Conservation (phyloP, 2,329 filamentous ascomycete species). For the Trichoderma arundinaceum region DNA sequence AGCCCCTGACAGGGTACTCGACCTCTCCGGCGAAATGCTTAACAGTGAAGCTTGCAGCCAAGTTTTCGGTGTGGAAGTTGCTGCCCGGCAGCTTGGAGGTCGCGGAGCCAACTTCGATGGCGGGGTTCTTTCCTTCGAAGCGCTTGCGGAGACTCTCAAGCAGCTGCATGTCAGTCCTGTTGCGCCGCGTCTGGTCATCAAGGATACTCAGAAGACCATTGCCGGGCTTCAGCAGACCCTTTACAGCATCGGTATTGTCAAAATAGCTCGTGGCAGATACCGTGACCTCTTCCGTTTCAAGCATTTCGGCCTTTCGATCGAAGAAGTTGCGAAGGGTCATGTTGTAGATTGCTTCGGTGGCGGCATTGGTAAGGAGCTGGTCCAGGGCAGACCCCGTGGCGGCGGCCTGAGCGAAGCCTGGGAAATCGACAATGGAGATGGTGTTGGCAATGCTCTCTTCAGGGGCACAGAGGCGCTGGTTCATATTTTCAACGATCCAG, state of each 20-base stretch:
- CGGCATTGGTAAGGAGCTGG: slow-evolving; percentile 92
- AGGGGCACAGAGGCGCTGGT: slow-evolving; percentile 83
- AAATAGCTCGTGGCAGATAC: slow-evolving; percentile 95
- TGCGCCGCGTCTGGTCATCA: slow-evolving; percentile 91
- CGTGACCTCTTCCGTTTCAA: slow-evolving; percentile 91
- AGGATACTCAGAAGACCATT: slow-evolving; percentile 94
- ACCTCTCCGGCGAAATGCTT: slow-evolving; percentile 97
- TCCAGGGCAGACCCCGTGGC: slow-evolving; percentile 86
- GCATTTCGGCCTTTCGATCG: slow-evolving; percentile 87
- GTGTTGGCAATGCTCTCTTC: slow-evolving; percentile 94
- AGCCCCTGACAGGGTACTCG: slow-evolving; percentile 84
- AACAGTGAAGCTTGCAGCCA: slow-evolving; percentile 81
- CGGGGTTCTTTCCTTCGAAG: slow-evolving; percentile 92
- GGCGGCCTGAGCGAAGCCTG: slow-evolving; percentile 85
- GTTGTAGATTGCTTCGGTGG: slow-evolving; percentile 90
- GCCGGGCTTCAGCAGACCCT: slow-evolving; percentile 86
- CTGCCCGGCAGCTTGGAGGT: slow-evolving; percentile 81
- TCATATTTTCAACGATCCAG: slow-evolving; percentile 91
- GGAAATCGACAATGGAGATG: slow-evolving; percentile 93
- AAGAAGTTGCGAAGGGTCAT: slow-evolving; percentile 95
- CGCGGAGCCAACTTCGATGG: slow-evolving; percentile 78
- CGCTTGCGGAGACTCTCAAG: slow-evolving; percentile 89
- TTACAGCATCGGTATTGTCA: slow-evolving; percentile 94
- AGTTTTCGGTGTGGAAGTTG: slow-evolving; percentile 87
- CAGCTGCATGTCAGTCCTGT: slow-evolving; percentile 86